Conservation (phyloP, 495 filamentous ascomycete genomes). For the Geoglossum glabrum region DNA sequence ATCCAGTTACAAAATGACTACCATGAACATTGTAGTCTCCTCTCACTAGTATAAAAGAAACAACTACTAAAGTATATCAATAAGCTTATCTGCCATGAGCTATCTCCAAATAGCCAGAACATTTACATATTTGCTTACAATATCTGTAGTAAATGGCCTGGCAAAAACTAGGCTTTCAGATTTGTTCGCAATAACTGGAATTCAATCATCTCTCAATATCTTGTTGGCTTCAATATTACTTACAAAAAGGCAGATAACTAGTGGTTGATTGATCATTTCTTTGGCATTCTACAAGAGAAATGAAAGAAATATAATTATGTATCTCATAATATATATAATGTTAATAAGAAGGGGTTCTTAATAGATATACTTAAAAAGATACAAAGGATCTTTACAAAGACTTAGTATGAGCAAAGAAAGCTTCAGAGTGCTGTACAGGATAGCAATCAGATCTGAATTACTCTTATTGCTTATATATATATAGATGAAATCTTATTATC, state of each 20-base stretch:
- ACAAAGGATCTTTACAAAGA: neutral
- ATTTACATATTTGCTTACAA: neutral
- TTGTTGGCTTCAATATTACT: neutral
- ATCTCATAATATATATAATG: conserved; percentile 10
- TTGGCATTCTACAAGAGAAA: neutral
- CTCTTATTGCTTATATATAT: conserved; percentile 7
- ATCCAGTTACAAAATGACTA: no score
- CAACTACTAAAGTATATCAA: neutral
- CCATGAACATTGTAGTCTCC: no score
- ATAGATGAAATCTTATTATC: conserved; percentile 8
- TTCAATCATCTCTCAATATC: neutral
- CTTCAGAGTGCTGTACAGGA: conserved; percentile 5
- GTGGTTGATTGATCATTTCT: neutral
- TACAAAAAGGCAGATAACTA: neutral
- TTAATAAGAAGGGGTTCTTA: conserved; percentile 14
- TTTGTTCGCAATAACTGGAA: neutral
- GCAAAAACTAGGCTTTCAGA: neutral
- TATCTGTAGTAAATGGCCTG: neutral
- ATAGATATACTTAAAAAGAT: no score
- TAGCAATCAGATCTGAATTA: conserved; percentile 7
- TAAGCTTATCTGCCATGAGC: neutral
- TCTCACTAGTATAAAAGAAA: neutral
- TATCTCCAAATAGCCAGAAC: neutral
- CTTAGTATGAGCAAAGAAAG: conserved; percentile 4
- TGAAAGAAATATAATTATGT: conserved; percentile 8